Percentiles rank a stretch among this genome's conserved stretches.
Conservation (phyloP, 163 green algal species). For the Scenedesmus sp. region DNA sequence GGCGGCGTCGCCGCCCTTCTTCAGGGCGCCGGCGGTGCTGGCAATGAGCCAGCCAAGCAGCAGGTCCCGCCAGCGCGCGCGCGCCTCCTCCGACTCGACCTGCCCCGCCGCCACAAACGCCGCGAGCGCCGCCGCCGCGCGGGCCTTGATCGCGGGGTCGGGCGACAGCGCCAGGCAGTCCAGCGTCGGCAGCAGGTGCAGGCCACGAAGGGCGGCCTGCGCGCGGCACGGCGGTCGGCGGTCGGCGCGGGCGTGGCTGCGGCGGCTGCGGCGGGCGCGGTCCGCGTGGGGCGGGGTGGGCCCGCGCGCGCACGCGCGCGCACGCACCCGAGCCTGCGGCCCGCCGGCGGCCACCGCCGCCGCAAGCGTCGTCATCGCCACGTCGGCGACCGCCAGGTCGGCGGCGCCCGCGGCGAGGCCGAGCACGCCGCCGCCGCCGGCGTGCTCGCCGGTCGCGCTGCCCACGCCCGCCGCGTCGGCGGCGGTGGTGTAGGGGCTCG, state of each 20-base stretch:
- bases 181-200: slow-evolving; percentile 38
- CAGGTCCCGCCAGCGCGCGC: slow-evolving; percentile 45
- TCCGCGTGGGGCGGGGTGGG: no score
- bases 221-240: slow-evolving; percentile 34
- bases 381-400: slow-evolving; percentile 57
- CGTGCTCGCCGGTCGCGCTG: not conserved
- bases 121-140: slow-evolving; percentile 41
- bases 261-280: no score
- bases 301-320: no score
- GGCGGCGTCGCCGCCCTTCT: slow-evolving; percentile 9
- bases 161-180: slow-evolving; percentile 43
- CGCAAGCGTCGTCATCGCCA: slow-evolving; percentile 65
- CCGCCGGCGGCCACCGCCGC: slow-evolving; percentile 35
- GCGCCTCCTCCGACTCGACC: slow-evolving; percentile 44
- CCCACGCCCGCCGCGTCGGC: not conserved
- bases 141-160: slow-evolving; percentile 20
- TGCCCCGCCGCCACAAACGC: slow-evolving; percentile 50
- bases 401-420: slow-evolving; percentile 20
- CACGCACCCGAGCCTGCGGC: slow-evolving; percentile 12
- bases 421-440: slow-evolving; percentile 14
- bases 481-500: not conserved
- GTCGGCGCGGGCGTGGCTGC: no score
- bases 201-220: not conserved
- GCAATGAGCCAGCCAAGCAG: slow-evolving; percentile 45
- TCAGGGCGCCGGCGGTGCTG: slow-evolving; percentile 31